Percentiles rank a stretch among this genome's conserved stretches.
Evolutionary conservation across 1,284 basidiomycete genomes (phyloP).

Genomic region (Ceratorhiza oryzae-sativae): DNA sequence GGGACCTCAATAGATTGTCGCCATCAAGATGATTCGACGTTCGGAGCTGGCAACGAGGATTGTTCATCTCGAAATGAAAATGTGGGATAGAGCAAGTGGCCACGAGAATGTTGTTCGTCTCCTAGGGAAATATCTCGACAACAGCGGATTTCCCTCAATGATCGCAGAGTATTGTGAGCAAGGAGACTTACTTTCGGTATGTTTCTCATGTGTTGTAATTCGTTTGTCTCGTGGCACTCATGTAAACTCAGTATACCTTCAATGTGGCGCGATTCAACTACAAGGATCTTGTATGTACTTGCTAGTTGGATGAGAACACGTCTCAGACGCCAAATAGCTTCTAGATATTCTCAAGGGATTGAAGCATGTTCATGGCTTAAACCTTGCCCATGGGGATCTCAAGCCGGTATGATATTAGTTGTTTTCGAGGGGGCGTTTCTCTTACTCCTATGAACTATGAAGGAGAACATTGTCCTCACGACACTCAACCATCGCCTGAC

Average conservation of each 20-base stretch:
- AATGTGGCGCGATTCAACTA: slow-evolving; percentile 16
- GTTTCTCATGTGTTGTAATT: not conserved
- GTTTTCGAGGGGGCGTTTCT: too few species aligned
- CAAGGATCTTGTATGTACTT: slow-evolving; percentile 9
- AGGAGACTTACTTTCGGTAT: slow-evolving; percentile 22
- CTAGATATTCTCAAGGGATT: slow-evolving; percentile 4
- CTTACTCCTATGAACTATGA: not conserved
- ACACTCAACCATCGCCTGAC: not conserved
- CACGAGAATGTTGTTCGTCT: slow-evolving; percentile 12
- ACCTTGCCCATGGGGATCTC: slow-evolving; percentile 20
- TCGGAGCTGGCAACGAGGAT: not conserved
- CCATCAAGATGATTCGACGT: not conserved
- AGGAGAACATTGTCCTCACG: slow-evolving; percentile 20
- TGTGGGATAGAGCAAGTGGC: not conserved
- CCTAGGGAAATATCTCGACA: slow-evolving; percentile 1
- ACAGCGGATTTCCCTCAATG: slow-evolving; percentile 7
- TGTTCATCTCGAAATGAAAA: slow-evolving; percentile 14
- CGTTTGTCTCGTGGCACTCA: not conserved
- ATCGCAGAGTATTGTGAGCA: slow-evolving; percentile 13
- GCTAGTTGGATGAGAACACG: too few species aligned
- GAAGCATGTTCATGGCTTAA: not conserved
- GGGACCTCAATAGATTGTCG: not conserved
- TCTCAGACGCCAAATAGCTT: not conserved
- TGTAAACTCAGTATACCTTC: slow-evolving; percentile 6
- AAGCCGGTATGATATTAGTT: too few species aligned